Percentiles rank a stretch among this genome's conserved stretches.
Conservation (phyloP, 2,329 filamentous ascomycete genomes). For the Coniochaeta hoffmannii region DNA sequence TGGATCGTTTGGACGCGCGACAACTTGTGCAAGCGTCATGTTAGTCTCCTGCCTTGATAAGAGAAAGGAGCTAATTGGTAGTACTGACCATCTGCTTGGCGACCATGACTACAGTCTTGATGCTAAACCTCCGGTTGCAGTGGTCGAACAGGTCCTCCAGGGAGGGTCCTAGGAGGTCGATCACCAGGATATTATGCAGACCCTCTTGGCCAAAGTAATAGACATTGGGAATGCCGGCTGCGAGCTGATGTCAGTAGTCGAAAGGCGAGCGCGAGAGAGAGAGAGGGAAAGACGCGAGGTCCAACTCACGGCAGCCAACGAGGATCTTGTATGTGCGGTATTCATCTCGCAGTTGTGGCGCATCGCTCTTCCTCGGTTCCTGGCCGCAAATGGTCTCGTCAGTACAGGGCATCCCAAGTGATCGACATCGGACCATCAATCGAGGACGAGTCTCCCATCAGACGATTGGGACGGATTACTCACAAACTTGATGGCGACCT, state of each 20-base stretch:
- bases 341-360: slow-evolving; percentile 94
- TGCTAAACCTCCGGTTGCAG: slow-evolving; percentile 88
- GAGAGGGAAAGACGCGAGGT: slow-evolving; percentile 5
- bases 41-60: slow-evolving; percentile 16
- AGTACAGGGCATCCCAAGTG: slow-evolving; percentile 5
- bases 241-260: slow-evolving; percentile 7
- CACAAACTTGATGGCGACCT: slow-evolving; percentile 99
- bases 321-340: slow-evolving; percentile 99
- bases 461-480: slow-evolving; percentile 28
- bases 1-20: slow-evolving; percentile 90
- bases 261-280: too few species aligned
- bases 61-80: not conserved
- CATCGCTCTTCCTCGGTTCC: slow-evolving; percentile 98
- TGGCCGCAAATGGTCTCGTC: slow-evolving; percentile 24
- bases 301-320: slow-evolving; percentile 89
- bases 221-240: slow-evolving; percentile 97
- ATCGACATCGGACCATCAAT: slow-evolving; percentile 4
- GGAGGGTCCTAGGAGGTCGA: slow-evolving; percentile 89
- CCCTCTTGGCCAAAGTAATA: slow-evolving; percentile 99
- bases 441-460: not conserved
- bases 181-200: slow-evolving; percentile 97
- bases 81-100: slow-evolving; percentile 84
- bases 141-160: slow-evolving; percentile 97
- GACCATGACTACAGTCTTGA: slow-evolving; percentile 98
- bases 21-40: slow-evolving; percentile 45